These are phyloP conservation scores for Xylariaceae sp. DNA, from an alignment of 2,329 filamentous ascomycete species.

Conservation along the genomic window DNA sequence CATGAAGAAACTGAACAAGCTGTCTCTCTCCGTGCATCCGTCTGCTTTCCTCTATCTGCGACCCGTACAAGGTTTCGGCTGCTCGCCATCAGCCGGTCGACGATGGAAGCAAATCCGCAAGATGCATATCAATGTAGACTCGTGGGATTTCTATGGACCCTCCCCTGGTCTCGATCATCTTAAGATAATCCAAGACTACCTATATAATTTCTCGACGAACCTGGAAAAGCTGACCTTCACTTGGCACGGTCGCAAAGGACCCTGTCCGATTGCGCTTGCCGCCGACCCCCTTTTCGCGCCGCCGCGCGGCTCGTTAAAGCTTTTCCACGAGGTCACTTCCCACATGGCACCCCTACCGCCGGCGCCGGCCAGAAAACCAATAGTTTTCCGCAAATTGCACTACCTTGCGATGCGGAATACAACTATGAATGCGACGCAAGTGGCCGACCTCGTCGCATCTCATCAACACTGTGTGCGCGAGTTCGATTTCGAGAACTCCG, in stretches of 20 bases:
- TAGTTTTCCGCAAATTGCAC: constrained; percentile 62
- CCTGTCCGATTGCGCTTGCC: constrained; percentile 65
- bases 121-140: constrained; percentile 66
- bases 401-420: constrained; percentile 68
- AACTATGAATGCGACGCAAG: constrained; percentile 63
- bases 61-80: constrained; percentile 67
- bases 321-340: constrained; percentile 59
- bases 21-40: constrained; percentile 72
- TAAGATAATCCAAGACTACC: constrained; percentile 76
- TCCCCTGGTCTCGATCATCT: constrained; percentile 62
- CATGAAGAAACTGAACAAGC: constrained; percentile 57
- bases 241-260: constrained; percentile 69
- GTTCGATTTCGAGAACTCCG: constrained; percentile 74
- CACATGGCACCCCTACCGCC: constrained; percentile 58
- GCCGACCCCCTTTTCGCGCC: constrained; percentile 64
- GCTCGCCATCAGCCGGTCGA: constrained; percentile 62
- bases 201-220: constrained; percentile 60
- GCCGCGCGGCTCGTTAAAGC: constrained; percentile 47
- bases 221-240: constrained; percentile 69
- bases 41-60: constrained; percentile 72
- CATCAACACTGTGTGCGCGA: constrained; percentile 66
- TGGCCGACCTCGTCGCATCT: constrained; percentile 60
- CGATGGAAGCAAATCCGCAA: constrained; percentile 74
- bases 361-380: constrained; percentile 45
- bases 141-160: constrained; percentile 57